These are phyloP conservation scores for Microbotryum violaceum DNA, from an alignment of 1,284 basidiomycete genomes.

Conservation along the genomic window DNA sequence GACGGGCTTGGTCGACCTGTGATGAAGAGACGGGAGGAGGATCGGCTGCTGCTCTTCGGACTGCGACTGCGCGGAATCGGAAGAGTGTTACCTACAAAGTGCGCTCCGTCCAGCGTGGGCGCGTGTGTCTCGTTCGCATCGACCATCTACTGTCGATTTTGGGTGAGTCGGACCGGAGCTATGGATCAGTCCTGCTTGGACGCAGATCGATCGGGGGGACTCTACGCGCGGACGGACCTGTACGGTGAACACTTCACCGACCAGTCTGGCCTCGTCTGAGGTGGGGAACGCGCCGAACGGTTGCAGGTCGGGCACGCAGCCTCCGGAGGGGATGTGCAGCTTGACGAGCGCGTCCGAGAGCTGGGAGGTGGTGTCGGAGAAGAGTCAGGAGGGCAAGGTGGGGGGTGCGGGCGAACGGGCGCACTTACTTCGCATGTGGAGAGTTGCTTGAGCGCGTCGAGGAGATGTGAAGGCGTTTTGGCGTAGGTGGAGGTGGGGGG, in stretches of 20 bases:
- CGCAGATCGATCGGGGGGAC: no score
- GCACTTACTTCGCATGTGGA: conserved; percentile 26
- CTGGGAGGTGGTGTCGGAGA: conserved; percentile 39
- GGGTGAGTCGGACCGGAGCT: neutral
- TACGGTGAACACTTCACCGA: conserved; percentile 84
- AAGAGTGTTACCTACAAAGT: conserved; percentile 53
- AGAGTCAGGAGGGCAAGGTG: neutral
- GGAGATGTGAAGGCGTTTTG: neutral
- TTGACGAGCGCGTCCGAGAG: conserved; percentile 87
- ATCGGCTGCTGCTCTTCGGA: neutral
- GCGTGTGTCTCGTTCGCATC: conserved; percentile 53
- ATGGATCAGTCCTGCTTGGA: neutral
- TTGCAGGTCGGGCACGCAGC: conserved; percentile 71
- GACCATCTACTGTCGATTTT: conserved; percentile 53
- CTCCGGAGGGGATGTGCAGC: conserved; percentile 65
- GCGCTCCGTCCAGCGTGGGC: conserved; percentile 56
- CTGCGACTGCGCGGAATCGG: no score
- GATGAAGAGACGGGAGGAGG: no score
- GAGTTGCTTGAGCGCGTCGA: conserved; percentile 4
- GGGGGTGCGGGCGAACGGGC: no score
- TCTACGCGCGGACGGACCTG: conserved; percentile 41
- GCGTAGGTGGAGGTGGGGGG: neutral
- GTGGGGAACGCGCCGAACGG: conserved; percentile 45
- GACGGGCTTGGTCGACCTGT: conserved; percentile 60
- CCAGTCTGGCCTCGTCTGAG: conserved; percentile 42